Conservation (phyloP, 2,329 filamentous ascomycete genomes). For the Fusarium siculi region DNA sequence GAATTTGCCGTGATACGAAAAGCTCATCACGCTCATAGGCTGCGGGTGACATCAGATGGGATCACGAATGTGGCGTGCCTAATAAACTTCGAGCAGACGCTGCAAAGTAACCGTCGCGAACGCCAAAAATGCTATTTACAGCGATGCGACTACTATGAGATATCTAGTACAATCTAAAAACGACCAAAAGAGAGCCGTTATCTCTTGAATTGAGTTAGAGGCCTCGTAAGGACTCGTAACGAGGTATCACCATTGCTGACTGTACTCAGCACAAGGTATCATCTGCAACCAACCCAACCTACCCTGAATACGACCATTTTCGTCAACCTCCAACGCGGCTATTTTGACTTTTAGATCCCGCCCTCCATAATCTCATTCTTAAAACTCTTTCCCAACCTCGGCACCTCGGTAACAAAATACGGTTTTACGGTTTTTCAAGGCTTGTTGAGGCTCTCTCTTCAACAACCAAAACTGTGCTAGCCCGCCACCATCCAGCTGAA, state of each 20-base stretch:
- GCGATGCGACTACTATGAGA: neutral
- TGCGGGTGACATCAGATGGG: fast-evolving
- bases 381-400: constrained; percentile 4
- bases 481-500: constrained; percentile 16
- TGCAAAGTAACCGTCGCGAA: neutral
- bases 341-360: neutral
- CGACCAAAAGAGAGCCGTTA: neutral
- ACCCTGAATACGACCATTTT: neutral
- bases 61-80: fast-evolving
- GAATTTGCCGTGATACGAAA: neutral
- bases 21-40: fast-evolving
- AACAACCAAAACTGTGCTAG: neutral
- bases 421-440: constrained; percentile 5
- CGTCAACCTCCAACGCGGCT: neutral
- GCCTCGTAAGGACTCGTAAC: neutral
- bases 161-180: neutral
- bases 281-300: neutral
- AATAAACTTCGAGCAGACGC: neutral
- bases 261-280: neutral
- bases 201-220: neutral
- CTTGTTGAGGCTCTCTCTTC: constrained; percentile 7
- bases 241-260: neutral
- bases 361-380: neutral
- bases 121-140: neutral
- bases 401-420: neutral